A percentile compares a stretch with the other conserved stretches of the same genome.
Evolutionary conservation across 139 green algal species (phyloP).

Genomic region (Chlamydomonas applanata): DNA sequence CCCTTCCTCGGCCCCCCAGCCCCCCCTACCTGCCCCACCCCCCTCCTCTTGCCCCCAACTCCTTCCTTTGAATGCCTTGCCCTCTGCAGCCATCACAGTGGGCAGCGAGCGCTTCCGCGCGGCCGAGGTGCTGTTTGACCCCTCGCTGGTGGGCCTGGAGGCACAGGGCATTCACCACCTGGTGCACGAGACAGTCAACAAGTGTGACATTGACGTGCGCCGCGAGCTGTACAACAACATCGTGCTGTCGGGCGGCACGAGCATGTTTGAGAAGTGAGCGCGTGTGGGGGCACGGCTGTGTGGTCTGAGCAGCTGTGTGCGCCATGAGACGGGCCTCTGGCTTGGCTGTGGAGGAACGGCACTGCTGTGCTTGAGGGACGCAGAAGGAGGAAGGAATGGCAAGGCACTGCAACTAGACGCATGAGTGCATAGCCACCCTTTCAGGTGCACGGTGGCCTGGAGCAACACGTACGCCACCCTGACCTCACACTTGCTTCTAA

Average conservation of each 20-base stretch:
- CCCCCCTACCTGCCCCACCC: no score
- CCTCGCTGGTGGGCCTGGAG: conserved; percentile 50
- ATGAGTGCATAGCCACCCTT: no score
- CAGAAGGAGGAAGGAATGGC: not conserved
- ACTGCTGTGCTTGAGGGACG: not conserved
- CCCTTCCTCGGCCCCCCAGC: no score
- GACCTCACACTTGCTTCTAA: no score
- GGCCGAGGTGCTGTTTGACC: conserved; percentile 92
- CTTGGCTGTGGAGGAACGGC: not conserved
- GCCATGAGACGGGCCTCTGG: not conserved
- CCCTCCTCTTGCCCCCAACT: no score
- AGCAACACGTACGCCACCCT: no score
- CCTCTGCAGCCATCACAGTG: conserved; percentile 73
- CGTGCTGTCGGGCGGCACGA: conserved; percentile 85
- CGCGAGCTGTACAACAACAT: conserved; percentile 91
- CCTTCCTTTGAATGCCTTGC: not conserved
- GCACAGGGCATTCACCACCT: conserved; percentile 76
- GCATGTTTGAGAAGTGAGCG: conserved; percentile 76
- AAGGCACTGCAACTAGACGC: no score
- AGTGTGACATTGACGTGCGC: conserved; percentile 94
- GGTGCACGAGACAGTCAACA: conserved; percentile 86
- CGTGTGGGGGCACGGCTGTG: no score
- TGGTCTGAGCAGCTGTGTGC: no score
- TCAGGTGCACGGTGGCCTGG: no score
- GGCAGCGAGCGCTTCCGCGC: conserved; percentile 85